A percentile compares a stretch with the other conserved stretches of the same genome.
phyloP scores from a whole-genome alignment of 169 alveolate genomes.

The Haemoproteus tartakovskyi region DNA sequence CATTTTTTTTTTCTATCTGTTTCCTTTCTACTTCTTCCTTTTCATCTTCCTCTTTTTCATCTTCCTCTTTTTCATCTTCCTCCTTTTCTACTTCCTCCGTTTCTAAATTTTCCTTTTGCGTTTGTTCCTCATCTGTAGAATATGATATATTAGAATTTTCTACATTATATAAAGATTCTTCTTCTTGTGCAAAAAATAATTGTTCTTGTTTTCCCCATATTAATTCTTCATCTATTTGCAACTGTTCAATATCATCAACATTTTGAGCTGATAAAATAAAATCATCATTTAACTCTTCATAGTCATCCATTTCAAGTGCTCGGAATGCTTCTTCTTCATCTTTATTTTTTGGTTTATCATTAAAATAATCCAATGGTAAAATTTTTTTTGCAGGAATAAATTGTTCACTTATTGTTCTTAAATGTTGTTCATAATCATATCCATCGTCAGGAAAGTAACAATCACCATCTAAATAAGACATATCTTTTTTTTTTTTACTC shows the following conservation, averaged over 20 bases:
- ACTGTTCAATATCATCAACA: conserved; percentile 35
- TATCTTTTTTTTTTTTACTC: neutral
- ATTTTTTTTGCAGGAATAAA: conserved; percentile 67
- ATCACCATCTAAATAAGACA: conserved; percentile 74
- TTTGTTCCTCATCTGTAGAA: neutral
- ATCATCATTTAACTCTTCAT: conserved; percentile 77
- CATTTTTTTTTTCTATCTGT: too few relatives aligned
- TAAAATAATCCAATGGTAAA: conserved; percentile 13
- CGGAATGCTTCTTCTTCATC: conserved; percentile 71
- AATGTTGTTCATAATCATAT: conserved; percentile 78
- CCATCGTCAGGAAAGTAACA: conserved; percentile 82
- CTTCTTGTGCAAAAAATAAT: conserved; percentile 3
- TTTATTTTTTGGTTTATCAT: conserved; percentile 36
- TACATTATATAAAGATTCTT: neutral
- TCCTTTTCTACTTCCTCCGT: neutral
- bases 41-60: too few relatives aligned
- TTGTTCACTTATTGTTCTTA: conserved; percentile 71
- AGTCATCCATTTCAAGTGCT: conserved; percentile 68
- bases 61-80: conserved; percentile 1
- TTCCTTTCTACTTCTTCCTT: too few relatives aligned
- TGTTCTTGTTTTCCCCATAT: conserved; percentile 74
- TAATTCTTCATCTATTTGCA: conserved; percentile 65
- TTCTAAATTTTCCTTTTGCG: neutral
- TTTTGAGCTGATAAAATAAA: conserved; percentile 74
- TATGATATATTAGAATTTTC: neutral